Conservation (phyloP, 2,329 filamentous ascomycete genomes). For the Pseudogymnoascus sp. region DNA sequence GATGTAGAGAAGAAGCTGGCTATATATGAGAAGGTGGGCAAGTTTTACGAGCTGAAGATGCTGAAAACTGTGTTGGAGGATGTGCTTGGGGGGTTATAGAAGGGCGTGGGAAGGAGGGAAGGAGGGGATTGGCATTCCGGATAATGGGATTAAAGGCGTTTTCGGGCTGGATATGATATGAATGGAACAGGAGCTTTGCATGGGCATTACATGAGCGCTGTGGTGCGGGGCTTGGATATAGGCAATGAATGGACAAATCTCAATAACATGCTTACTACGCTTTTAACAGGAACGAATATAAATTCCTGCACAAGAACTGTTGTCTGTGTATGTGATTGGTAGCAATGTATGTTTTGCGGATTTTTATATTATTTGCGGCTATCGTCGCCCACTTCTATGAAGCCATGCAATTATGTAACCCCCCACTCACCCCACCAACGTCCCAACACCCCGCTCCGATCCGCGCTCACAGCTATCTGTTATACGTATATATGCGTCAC, state of each 20-base stretch:
- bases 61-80: constrained; percentile 65
- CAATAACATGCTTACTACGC: neutral
- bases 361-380: neutral
- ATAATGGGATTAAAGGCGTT: constrained; percentile 5
- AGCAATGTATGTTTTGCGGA: neutral
- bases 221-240: neutral
- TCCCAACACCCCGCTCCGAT: constrained; percentile 4
- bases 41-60: constrained; percentile 75
- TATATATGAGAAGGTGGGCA: constrained; percentile 67
- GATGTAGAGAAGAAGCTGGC: constrained; percentile 57
- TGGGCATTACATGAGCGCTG: neutral
- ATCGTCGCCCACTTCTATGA: constrained; percentile 1
- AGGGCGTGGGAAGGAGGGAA: neutral
- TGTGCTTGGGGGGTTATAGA: constrained; percentile 42
- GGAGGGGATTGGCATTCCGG: neutral
- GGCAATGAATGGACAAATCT: neutral
- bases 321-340: neutral
- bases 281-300: neutral
- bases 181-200: neutral
- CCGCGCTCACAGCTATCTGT: neutral
- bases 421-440: constrained; percentile 1
- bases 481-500: constrained; percentile 1
- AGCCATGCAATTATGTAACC: constrained; percentile 6
- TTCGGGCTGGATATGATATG: neutral
- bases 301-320: neutral